Evolutionary conservation across 257 asterid genomes (phyloP).

Genomic region (Jaltomata sinuosa): DNA sequence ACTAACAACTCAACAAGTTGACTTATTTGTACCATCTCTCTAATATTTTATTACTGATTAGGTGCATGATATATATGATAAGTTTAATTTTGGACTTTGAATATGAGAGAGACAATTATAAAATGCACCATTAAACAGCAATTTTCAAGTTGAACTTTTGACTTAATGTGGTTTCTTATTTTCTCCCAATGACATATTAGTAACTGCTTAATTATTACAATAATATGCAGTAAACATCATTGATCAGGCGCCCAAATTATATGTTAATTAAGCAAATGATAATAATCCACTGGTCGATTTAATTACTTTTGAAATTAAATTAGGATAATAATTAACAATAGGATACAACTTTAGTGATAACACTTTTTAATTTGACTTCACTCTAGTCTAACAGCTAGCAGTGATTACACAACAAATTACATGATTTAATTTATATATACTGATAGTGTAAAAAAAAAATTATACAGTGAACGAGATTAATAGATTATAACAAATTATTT

Average conservation of each 20-base stretch:
- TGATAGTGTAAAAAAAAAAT: too few species aligned
- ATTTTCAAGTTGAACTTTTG: not conserved
- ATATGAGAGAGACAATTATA: not conserved
- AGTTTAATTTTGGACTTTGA: not conserved
- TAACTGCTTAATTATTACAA: not conserved
- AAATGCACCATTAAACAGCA: not conserved
- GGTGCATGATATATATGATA: not conserved
- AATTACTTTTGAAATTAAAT: not conserved
- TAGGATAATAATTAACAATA: not conserved
- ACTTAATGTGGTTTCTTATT: not conserved
- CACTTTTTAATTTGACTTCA: not conserved
- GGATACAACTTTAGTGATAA: not conserved
- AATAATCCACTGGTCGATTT: not conserved
- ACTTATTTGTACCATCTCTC: not conserved
- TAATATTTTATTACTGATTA: not conserved
- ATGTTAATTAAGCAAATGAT: not conserved
- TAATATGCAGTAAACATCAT: not conserved
- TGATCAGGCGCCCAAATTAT: not conserved
- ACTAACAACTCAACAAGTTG: not conserved
- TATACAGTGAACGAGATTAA: too few species aligned
- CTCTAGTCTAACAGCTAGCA: not conserved
- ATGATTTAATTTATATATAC: too few species aligned
- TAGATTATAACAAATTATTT: not conserved
- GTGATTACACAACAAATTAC: not conserved
- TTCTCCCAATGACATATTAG: not conserved